Evolutionary conservation across 768 basidiomycete species (phyloP), one percentile per base, ranked within the genome.

Genomic region (Ramaria sp.): DNA sequence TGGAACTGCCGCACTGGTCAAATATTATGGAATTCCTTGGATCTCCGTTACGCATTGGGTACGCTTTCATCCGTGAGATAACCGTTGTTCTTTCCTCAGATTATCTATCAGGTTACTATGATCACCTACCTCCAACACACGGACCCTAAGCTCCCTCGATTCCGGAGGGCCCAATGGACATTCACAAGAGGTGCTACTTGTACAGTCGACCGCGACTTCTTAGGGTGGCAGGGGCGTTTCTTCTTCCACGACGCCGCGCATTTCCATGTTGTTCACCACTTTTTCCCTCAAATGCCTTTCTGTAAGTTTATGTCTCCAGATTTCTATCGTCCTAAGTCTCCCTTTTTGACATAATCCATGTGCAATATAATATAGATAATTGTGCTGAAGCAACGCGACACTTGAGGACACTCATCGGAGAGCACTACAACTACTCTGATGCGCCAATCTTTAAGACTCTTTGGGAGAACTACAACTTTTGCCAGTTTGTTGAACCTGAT

Each of bases 181-280:
- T 81, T 76, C 67, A 71, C 77, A 52, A 75, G 78, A 5, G 79
- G 80, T 8, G 79, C 81, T 1, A 60, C 78, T 30, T 69, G 77
- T 5, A 81, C 79, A 2, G 74, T 82, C 20, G 79, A 83, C 61
- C 63, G 81, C 39, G 72, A 78, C 12, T 72, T 82, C 48, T 66
- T 81, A 1, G 79, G 81, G 13, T 82, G 78, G 78, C 69, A 70
- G 42, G 81, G 80, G 3, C 71, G 77, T 8, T 79, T 79, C 66
- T 83, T 82, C 70, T 67, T 83, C 32, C 79, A 81, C 61, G 78
- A 79, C 61, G 73, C 82, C 15, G 76, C 78, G 3, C 80, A 82
- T 61, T 80, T 68, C 61, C 82, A 83, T 63, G 79, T 81, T 56
- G 68, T 80, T 42, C 81, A 82, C 61, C 81, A 82, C 61, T 67